phyloP scores from a whole-genome alignment of 192 early-diverging fungal species.

The Backusella sp. region DNA sequence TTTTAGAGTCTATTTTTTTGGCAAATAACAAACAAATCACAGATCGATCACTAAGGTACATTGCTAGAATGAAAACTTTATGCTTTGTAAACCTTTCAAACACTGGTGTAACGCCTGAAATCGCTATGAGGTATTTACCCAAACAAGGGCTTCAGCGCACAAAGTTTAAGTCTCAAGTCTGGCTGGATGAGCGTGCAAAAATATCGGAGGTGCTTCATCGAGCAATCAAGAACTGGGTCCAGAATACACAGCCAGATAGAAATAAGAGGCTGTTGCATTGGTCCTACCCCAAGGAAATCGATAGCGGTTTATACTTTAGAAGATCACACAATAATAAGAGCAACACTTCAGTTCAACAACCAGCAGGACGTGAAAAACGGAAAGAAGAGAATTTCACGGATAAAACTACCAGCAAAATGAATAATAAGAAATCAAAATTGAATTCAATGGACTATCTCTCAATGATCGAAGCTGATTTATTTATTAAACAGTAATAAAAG shows the following conservation, averaged over 20 bases:
- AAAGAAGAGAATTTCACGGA: neutral
- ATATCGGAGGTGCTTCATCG: neutral
- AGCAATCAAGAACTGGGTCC: neutral
- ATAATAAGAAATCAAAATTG: neutral
- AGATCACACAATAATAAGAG: neutral
- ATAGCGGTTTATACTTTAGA: neutral
- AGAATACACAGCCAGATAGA: neutral
- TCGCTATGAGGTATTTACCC: neutral
- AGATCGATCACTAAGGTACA: neutral
- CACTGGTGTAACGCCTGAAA: neutral
- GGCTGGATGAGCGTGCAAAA: neutral
- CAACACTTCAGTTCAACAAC: neutral
- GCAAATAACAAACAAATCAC: conserved; percentile 1
- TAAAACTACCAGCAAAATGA: neutral
- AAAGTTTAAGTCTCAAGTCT: neutral
- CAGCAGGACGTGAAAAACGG: neutral
- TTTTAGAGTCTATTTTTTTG: neutral
- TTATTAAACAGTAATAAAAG: neutral
- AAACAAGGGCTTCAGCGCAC: neutral
- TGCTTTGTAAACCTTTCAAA: neutral
- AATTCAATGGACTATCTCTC: neutral
- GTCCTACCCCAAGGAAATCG: neutral
- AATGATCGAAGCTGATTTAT: neutral
- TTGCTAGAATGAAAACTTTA: neutral
- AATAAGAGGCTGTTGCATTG: neutral